phyloP scores from a whole-genome alignment of 345 rosid species.

The Camelina neglecta region DNA sequence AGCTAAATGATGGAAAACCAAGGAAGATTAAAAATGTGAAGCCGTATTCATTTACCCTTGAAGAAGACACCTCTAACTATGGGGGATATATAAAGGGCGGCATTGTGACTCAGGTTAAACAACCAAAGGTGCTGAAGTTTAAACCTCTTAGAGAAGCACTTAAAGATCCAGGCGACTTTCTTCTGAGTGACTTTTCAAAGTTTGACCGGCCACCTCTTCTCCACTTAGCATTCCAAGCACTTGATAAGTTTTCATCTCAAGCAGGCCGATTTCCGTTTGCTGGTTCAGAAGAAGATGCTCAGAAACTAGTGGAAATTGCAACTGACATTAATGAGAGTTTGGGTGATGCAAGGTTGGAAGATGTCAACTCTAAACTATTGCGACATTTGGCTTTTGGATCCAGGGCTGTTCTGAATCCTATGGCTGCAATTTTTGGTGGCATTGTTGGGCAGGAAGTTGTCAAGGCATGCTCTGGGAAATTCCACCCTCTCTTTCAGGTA shows the following conservation, averaged over 20 bases:
- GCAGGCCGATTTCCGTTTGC: constrained; percentile 64
- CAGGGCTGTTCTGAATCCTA: constrained; percentile 89
- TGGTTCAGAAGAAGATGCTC: constrained; percentile 90
- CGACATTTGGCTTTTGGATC: constrained; percentile 83
- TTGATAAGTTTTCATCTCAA: constrained; percentile 60
- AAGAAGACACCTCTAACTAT: constrained; percentile 70
- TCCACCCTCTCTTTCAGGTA: constrained; percentile 92
- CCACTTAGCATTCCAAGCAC: constrained; percentile 73
- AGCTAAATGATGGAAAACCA: constrained; percentile 84
- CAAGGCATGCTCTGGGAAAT: constrained; percentile 94
- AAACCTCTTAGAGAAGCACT: constrained; percentile 64
- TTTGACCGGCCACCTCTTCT: constrained; percentile 72
- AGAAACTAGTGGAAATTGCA: constrained; percentile 64
- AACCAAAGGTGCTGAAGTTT: constrained; percentile 61
- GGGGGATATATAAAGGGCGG: constrained; percentile 79
- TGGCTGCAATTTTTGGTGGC: constrained; percentile 98
- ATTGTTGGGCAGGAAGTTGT: constrained; percentile 91
- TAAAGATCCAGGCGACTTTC: constrained; percentile 72
- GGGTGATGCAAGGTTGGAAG: constrained; percentile 70
- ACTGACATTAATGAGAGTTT: constrained; percentile 56
- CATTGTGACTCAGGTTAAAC: constrained; percentile 78
- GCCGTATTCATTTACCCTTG: constrained; percentile 76
- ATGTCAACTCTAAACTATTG: constrained; percentile 64
- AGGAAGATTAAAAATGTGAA: constrained; percentile 74
- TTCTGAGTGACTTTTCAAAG: constrained; percentile 74